phyloP scores from a whole-genome alignment of 192 early-diverging fungal genomes.

The Chytriomyces sp. region DNA sequence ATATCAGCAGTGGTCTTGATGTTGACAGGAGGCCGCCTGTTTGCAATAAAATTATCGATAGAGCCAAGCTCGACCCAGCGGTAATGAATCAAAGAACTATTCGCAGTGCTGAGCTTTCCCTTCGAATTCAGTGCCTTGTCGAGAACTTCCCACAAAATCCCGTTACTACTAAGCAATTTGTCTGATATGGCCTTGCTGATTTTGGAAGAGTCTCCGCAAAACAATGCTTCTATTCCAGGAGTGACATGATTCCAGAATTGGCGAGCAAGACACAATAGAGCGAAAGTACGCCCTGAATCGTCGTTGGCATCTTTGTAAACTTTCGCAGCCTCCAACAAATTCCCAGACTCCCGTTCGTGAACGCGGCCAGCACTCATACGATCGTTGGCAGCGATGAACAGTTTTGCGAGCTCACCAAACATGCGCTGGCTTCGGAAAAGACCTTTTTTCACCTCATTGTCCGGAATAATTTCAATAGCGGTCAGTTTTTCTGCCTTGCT shows the following conservation, averaged over 20 bases:
- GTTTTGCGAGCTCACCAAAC: constrained; percentile 4
- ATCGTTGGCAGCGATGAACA: background rate
- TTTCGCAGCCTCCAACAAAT: background rate
- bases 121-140: too few species aligned
- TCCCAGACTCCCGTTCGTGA: constrained; percentile 9
- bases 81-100: too few species aligned
- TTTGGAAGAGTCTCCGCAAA: background rate
- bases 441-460: background rate
- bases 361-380: background rate
- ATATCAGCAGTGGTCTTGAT: too few species aligned
- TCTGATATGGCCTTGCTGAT: too few species aligned
- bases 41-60: too few species aligned
- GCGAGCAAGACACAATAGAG: background rate
- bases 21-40: too few species aligned
- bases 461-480: constrained; percentile 16
- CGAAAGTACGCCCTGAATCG: background rate
- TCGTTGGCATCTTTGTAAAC: constrained; percentile 2
- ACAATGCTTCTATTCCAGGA: constrained; percentile 4
- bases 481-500: constrained; percentile 4
- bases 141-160: too few species aligned
- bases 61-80: too few species aligned
- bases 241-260: constrained; percentile 18
- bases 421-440: constrained; percentile 14
- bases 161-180: too few species aligned
- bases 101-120: too few species aligned